Evolutionary conservation across 345 rosid species (phyloP), one percentile per base, ranked within the genome.

Genomic region (Camelina neglecta): DNA sequence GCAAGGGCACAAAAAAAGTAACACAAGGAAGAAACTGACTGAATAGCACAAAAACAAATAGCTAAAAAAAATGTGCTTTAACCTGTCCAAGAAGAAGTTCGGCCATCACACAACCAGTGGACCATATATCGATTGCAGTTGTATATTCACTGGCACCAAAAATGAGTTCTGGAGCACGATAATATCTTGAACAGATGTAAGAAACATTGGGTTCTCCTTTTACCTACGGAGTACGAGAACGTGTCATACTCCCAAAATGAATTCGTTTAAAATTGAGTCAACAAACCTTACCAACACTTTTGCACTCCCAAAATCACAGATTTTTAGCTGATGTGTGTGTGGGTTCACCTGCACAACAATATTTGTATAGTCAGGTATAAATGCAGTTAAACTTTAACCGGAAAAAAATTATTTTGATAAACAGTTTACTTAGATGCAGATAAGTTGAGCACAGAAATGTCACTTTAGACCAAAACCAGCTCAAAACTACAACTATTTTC

Each of bases 191-290:
- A 70, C 97, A 92, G 60, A 92, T 92, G 75, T 92, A 92, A 21
- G 97, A 92, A 67, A 92, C 89, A 84, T 92, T 92, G 71, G 97
- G 93, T 73, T 92, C 97, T 65, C 96, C 97, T 84, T 90, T 90
- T 66, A 92, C 92, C 97, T 92, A 76, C 60, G 1, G 68, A 79
- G 73, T 60, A 45, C 42, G 61, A 72, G 69, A 55, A 33, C 21
- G 7, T 45, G 67, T 48, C 60, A 76, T 49, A 66, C 45, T 76
- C 65, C 67, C 49, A 48, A 21, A 54, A 71, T 9, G 67, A 15
- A 71, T 69, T 53, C 18, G 9, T 60, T 21, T 24, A 47, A 62
- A 73, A 24, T 31, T 48, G 50, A 48, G 31, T 45, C 26, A 57
- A 60, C 36, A 38, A 71, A 75, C 45, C 81, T 80, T 83, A 92